These are phyloP conservation scores for Trichosporon sp. DNA, from an alignment of 1,284 basidiomycete species.

Conservation along the genomic window DNA sequence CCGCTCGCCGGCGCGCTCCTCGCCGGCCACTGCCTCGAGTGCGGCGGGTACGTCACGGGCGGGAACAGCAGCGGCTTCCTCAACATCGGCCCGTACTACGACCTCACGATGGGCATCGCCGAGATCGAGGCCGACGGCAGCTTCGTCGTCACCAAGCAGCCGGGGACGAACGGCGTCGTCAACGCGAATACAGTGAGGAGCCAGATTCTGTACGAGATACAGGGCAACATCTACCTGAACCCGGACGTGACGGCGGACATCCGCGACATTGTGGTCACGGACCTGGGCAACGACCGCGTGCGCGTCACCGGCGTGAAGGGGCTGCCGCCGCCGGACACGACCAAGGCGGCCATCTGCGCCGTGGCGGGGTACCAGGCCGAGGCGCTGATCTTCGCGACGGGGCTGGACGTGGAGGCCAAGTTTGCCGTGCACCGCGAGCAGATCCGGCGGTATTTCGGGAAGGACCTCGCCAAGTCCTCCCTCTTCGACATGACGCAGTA, in stretches of 20 bases:
- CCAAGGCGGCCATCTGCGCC: constrained; percentile 29
- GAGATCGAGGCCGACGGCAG: constrained; percentile 29
- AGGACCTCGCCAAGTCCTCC: constrained; percentile 3
- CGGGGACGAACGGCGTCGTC: constrained; percentile 16
- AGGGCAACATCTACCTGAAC: constrained; percentile 29
- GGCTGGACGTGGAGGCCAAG: constrained; percentile 28
- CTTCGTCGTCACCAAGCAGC: constrained; percentile 25
- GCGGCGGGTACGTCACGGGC: constrained; percentile 30
- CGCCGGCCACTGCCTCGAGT: constrained; percentile 25
- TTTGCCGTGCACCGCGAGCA: constrained; percentile 25
- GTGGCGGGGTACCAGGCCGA: constrained; percentile 30
- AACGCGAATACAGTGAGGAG: constrained; percentile 13
- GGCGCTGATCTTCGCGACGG: constrained; percentile 19
- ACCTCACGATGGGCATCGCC: constrained; percentile 31
- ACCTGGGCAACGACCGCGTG: constrained; percentile 23
- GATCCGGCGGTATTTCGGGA: constrained; percentile 12
- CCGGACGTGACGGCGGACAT: constrained; percentile 31
- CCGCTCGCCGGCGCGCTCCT: constrained; percentile 26
- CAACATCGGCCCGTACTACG: constrained; percentile 12
- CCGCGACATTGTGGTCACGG: constrained; percentile 19
- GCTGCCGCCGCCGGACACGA: constrained; percentile 27
- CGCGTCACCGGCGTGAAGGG: constrained; percentile 25
- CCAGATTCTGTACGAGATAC: constrained; percentile 25
- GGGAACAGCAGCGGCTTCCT: constrained; percentile 31
- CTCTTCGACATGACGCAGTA: constrained; percentile 26